Percentiles rank a stretch among this genome's conserved stretches.
phyloP scores from a whole-genome alignment of 352 stramenopile species.

The Pelagophyceae sp. region DNA sequence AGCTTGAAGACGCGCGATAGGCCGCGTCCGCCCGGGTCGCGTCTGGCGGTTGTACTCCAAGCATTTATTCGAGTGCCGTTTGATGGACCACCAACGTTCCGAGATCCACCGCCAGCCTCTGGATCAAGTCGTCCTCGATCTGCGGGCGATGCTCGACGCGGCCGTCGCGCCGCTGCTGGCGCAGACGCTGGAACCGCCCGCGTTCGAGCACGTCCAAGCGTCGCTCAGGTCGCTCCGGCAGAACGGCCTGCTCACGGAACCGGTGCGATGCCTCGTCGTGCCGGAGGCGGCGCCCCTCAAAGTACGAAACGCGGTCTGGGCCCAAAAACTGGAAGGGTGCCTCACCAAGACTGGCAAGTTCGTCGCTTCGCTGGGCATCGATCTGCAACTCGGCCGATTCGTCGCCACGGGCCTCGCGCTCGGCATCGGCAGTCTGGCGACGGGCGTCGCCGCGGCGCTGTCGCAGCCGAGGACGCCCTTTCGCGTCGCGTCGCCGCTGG shows the following conservation, averaged over 20 bases:
- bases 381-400: constrained; percentile 54
- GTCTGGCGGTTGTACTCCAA: constrained; percentile 81
- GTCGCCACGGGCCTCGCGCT: constrained; percentile 60
- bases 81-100: constrained; percentile 47
- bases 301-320: neutral
- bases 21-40: constrained; percentile 55
- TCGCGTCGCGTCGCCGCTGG: constrained; percentile 51
- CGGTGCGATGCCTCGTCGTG: neutral
- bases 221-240: constrained; percentile 7
- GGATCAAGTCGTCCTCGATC: constrained; percentile 56
- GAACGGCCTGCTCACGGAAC: constrained; percentile 10
- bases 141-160: constrained; percentile 52
- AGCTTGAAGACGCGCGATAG: too few species aligned
- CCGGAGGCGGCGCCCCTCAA: neutral
- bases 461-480: constrained; percentile 52
- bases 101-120: constrained; percentile 59
- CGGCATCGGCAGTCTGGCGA: constrained; percentile 48
- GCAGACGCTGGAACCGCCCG: constrained; percentile 56
- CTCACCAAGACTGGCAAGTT: constrained; percentile 34
- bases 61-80: constrained; percentile 43
- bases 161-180: constrained; percentile 48
- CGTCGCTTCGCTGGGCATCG: constrained; percentile 56
- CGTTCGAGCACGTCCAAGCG: neutral
- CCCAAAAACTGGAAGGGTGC: neutral
- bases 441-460: constrained; percentile 54